Conservation (phyloP, 306 rosid species). For the Prunus mira region DNA sequence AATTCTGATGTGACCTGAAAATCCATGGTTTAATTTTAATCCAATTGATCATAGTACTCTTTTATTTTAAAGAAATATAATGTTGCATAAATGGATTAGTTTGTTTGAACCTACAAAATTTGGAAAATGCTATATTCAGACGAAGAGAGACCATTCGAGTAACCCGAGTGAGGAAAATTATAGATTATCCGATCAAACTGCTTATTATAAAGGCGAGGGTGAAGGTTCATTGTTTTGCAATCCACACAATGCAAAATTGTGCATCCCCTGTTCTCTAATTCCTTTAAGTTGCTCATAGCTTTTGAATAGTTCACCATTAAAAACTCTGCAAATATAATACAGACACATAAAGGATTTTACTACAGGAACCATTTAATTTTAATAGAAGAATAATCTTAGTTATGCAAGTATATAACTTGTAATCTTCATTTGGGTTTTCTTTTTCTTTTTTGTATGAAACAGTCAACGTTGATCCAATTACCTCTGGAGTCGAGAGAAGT, state of each 20-base stretch:
- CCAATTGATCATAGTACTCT: no score
- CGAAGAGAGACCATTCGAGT: not conserved
- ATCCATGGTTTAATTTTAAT: not conserved
- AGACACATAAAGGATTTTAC: no score
- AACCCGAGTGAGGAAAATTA: slow-evolving; percentile 27
- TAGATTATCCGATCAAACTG: slow-evolving; percentile 13
- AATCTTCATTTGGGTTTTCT: no score
- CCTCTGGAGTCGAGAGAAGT: not conserved
- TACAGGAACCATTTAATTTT: no score
- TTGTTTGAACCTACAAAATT: not conserved
- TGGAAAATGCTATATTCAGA: not conserved
- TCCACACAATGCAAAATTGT: not conserved
- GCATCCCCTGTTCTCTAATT: not conserved
- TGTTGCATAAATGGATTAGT: no score
- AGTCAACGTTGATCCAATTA: no score
- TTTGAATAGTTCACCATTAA: not conserved
- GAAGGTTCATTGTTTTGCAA: not conserved
- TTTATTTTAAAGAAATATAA: no score
- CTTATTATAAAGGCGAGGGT: not conserved
- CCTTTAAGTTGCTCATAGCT: not conserved
- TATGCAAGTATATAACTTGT: no score
- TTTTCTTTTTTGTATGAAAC: no score
- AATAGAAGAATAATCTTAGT: no score
- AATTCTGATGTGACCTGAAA: slow-evolving; percentile 22
- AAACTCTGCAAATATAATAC: not conserved